Conservation (phyloP, 305 asterid species). For the Caryopteris hybrid region DNA sequence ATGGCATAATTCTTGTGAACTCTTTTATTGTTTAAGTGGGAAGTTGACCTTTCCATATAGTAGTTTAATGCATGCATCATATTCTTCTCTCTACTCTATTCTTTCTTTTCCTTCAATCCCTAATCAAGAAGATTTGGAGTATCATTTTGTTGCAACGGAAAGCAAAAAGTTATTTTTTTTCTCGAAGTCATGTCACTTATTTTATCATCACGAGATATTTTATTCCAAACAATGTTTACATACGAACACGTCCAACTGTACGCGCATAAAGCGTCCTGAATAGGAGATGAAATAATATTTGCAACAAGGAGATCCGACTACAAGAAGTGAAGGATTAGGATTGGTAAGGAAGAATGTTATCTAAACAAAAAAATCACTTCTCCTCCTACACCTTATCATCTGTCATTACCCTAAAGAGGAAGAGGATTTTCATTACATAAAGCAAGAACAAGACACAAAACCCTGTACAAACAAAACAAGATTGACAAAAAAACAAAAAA, state of each 20-base stretch:
- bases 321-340: too few relatives aligned
- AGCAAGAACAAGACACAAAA: not conserved
- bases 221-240: too few relatives aligned
- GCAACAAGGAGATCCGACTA: too few relatives aligned
- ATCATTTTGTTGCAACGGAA: not conserved
- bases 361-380: slow-evolving; percentile 20
- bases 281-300: too few relatives aligned
- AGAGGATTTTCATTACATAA: slow-evolving; percentile 15
- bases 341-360: too few relatives aligned
- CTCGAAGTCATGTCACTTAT: too few relatives aligned
- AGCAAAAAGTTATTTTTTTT: not conserved
- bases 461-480: slow-evolving; percentile 14
- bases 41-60: slow-evolving; percentile 15
- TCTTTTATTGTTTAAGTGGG: slow-evolving; percentile 25
- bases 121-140: slow-evolving; percentile 2
- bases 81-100: not conserved
- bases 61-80: not conserved
- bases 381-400: not conserved
- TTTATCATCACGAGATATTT: too few relatives aligned
- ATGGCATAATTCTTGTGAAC: slow-evolving; percentile 6
- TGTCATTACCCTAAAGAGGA: slow-evolving; percentile 7
- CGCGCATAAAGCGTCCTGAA: too few relatives aligned
- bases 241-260: too few relatives aligned
- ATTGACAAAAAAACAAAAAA: not conserved
- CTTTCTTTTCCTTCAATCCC: not conserved